A percentile compares a stretch with the other conserved stretches of the same genome.
phyloP scores from a whole-genome alignment of 441 rosid genomes.

The Syzygium malaccense region DNA sequence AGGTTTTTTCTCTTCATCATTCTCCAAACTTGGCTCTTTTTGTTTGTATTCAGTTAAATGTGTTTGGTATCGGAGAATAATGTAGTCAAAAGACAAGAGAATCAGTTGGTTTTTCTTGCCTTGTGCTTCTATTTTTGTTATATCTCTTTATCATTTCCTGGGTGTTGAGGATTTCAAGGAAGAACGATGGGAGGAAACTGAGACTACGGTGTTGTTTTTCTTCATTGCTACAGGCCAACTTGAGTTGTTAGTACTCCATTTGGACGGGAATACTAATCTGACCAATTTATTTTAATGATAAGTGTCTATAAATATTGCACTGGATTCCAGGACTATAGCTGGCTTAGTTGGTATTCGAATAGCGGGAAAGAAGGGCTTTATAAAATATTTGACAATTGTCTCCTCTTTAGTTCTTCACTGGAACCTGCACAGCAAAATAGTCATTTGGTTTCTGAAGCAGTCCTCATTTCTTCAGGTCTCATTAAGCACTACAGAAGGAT shows the following conservation, averaged over 20 bases:
- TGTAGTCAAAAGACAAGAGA: constrained; percentile 10
- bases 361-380: not conserved
- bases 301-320: not conserved
- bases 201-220: not conserved
- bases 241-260: not conserved
- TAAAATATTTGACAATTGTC: not conserved
- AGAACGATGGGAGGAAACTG: not conserved
- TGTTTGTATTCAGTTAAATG: constrained; percentile 1
- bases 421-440: not conserved
- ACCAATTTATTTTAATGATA: not conserved
- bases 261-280: not conserved
- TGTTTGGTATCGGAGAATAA: constrained; percentile 12
- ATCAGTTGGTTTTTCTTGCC: not conserved
- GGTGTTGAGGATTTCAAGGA: constrained; percentile 24
- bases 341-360: not conserved
- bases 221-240: not conserved
- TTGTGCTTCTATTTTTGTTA: constrained; percentile 4
- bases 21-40: not conserved
- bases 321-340: not conserved
- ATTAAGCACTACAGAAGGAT: not conserved
- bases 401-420: not conserved
- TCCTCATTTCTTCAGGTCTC: not conserved
- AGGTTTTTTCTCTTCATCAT: not conserved
- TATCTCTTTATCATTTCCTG: not conserved
- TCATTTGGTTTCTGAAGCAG: not conserved